Evolutionary conservation across 805 yeast species (phyloP).

Genomic region (Metschnikowia corniflorae): DNA sequence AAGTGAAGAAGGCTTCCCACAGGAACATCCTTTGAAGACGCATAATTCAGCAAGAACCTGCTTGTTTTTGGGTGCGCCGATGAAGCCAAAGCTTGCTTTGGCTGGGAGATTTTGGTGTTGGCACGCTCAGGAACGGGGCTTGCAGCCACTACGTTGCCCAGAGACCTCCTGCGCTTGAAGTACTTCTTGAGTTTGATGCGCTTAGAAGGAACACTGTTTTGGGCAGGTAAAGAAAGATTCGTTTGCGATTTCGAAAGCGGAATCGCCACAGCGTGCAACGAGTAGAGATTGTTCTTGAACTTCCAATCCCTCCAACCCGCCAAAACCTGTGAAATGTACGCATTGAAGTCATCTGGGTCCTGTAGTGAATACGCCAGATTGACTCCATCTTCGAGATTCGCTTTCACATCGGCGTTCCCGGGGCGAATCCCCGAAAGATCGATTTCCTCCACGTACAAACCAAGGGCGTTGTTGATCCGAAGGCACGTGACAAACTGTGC

Average conservation of each 20-base stretch:
- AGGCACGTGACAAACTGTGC: slow-evolving; percentile 75
- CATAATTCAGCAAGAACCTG: slow-evolving; percentile 57
- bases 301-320: slow-evolving; percentile 97
- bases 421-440: slow-evolving; percentile 52
- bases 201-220: slow-evolving; percentile 1
- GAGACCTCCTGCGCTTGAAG: slow-evolving; percentile 16
- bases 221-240: slow-evolving; percentile 1
- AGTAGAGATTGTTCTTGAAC: slow-evolving; percentile 61
- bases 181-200: slow-evolving; percentile 16
- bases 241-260: slow-evolving; percentile 16
- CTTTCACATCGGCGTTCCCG: slow-evolving; percentile 26
- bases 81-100: neutral
- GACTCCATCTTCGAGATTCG: slow-evolving; percentile 7
- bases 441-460: slow-evolving; percentile 50
- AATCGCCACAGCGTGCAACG: slow-evolving; percentile 23
- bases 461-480: slow-evolving; percentile 53
- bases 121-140: slow-evolving; percentile 4
- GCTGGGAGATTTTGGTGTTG: neutral
- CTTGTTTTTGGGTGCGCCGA: slow-evolving; percentile 53
- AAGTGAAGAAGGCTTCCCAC: slow-evolving; percentile 71
- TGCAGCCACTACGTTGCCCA: slow-evolving; percentile 14
- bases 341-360: slow-evolving; percentile 1
- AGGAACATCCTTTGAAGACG: slow-evolving; percentile 73
- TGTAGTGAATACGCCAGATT: slow-evolving; percentile 1
- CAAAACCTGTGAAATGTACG: slow-evolving; percentile 25